These are phyloP conservation scores for Plasmodium coatneyi DNA, from an alignment of 169 alveolate species.

Conservation along the genomic window DNA sequence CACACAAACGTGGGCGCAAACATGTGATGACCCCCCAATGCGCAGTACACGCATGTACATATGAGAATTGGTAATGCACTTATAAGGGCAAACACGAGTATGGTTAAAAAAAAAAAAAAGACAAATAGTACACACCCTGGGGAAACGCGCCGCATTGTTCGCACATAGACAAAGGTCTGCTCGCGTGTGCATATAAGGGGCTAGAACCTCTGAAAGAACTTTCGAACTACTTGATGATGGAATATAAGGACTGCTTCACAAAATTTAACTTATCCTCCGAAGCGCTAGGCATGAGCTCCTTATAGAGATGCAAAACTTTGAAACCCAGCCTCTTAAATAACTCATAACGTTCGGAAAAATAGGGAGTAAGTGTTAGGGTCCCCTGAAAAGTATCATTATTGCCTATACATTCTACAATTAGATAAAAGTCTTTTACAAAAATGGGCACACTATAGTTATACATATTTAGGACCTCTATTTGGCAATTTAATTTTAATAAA, in stretches of 20 bases:
- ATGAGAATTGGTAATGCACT: background rate
- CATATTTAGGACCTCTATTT: background rate
- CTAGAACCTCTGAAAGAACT: background rate
- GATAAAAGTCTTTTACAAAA: conserved; percentile 40
- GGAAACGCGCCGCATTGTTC: background rate
- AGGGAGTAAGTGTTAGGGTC: conserved; percentile 34
- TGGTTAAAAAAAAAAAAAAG: background rate
- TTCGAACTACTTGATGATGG: conserved; percentile 21
- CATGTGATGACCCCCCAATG: background rate
- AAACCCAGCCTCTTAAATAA: conserved; percentile 54
- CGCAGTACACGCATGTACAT: background rate
- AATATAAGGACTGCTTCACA: conserved; percentile 45
- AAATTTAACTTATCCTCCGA: conserved; percentile 29
- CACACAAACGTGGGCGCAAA: background rate
- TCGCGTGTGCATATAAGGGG: background rate
- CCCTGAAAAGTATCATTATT: conserved; percentile 37
- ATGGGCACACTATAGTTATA: conserved; percentile 64
- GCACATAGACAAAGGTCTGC: background rate
- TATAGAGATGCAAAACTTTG: conserved; percentile 46
- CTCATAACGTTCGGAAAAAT: conserved; percentile 60
- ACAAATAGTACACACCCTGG: background rate
- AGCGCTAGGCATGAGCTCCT: conserved; percentile 22
- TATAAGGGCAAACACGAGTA: background rate
- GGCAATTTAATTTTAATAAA: conserved; percentile 34
- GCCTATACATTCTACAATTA: conserved; percentile 69